These are phyloP conservation scores for Fusarium sp. DNA, from an alignment of 2,329 filamentous ascomycete genomes.

Conservation along the genomic window DNA sequence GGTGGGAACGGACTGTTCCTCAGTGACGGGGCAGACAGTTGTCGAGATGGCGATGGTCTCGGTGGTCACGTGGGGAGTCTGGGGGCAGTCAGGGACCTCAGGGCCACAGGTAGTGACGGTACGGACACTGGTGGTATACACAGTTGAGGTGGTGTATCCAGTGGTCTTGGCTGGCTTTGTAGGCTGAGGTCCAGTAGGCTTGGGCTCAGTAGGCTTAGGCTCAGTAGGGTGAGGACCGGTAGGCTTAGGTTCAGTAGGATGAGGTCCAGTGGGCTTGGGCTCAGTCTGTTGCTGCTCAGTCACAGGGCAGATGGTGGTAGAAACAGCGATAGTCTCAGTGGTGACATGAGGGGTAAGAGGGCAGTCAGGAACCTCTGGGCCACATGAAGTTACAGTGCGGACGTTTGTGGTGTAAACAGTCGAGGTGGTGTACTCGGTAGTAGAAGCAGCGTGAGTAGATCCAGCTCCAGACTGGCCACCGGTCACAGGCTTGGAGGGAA, in stretches of 20 bases:
- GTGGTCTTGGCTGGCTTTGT: constrained; percentile 33
- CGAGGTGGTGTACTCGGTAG: constrained; percentile 35
- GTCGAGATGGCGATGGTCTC: constrained; percentile 38
- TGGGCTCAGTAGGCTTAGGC: constrained; percentile 5
- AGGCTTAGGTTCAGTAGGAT: constrained; percentile 17
- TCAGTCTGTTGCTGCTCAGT: constrained; percentile 27
- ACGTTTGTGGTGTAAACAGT: too few relatives aligned
- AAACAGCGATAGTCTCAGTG: constrained; percentile 35
- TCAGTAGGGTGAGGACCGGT: constrained; percentile 8
- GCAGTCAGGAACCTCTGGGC: constrained; percentile 21
- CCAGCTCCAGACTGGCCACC: constrained; percentile 12
- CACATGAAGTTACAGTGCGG: constrained; percentile 37
- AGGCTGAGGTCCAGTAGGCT: constrained; percentile 1
- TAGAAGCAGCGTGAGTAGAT: constrained; percentile 26
- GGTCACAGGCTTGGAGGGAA: constrained; percentile 20
- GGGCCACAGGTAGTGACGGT: constrained; percentile 37
- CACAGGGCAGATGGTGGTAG: constrained; percentile 33
- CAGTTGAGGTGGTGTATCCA: constrained; percentile 24
- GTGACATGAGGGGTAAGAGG: constrained; percentile 26
- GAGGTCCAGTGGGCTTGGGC: constrained; percentile 14
- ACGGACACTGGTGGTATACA: constrained; percentile 40
- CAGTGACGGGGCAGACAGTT: constrained; percentile 34
- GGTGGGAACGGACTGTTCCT: constrained; percentile 2
- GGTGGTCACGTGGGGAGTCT: constrained; percentile 16
- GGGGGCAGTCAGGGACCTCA: constrained; percentile 7